These are phyloP conservation scores for Naganishia cerealis DNA, from an alignment of 1,284 basidiomycete genomes.

Conservation along the genomic window DNA sequence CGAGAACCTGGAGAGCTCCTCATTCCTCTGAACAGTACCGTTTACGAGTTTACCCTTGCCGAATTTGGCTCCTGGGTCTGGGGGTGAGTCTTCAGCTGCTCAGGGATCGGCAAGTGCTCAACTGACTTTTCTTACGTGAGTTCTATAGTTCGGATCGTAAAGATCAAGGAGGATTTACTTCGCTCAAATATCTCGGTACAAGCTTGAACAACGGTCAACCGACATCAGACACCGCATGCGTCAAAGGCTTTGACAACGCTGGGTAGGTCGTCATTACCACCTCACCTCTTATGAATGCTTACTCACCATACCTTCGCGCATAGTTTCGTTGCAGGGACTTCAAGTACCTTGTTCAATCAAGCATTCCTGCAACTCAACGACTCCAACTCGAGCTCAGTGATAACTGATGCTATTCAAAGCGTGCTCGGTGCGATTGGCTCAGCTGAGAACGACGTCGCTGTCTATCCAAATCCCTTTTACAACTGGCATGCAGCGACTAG, in stretches of 20 bases:
- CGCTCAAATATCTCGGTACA: constrained; percentile 52
- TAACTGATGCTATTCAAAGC: constrained; percentile 41
- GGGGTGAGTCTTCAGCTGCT: constrained; percentile 39
- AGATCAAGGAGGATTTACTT: constrained; percentile 48
- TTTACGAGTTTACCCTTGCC: constrained; percentile 57
- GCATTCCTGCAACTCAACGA: constrained; percentile 43
- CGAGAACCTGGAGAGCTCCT: constrained; percentile 54
- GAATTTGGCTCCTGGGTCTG: constrained; percentile 58
- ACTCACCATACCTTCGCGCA: constrained; percentile 25
- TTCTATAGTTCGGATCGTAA: constrained; percentile 19
- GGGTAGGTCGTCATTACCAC: constrained; percentile 38
- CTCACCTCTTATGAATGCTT: neutral
- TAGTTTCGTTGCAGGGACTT: constrained; percentile 55
- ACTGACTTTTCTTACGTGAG: neutral
- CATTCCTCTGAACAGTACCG: constrained; percentile 54
- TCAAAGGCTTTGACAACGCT: constrained; percentile 53
- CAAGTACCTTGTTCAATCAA: constrained; percentile 52
- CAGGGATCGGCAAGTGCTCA: constrained; percentile 23
- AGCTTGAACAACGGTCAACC: constrained; percentile 45
- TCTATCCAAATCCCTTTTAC: constrained; percentile 55
- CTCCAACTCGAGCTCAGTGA: constrained; percentile 48
- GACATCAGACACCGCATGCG: constrained; percentile 45
- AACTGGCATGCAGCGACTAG: constrained; percentile 48
- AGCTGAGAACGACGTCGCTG: constrained; percentile 55
- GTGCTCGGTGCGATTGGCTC: constrained; percentile 47